Percentiles rank a stretch among this genome's conserved stretches.
These are phyloP conservation scores for Leccinum subgranulosum DNA, from an alignment of 768 basidiomycete genomes.

Conservation along the genomic window DNA sequence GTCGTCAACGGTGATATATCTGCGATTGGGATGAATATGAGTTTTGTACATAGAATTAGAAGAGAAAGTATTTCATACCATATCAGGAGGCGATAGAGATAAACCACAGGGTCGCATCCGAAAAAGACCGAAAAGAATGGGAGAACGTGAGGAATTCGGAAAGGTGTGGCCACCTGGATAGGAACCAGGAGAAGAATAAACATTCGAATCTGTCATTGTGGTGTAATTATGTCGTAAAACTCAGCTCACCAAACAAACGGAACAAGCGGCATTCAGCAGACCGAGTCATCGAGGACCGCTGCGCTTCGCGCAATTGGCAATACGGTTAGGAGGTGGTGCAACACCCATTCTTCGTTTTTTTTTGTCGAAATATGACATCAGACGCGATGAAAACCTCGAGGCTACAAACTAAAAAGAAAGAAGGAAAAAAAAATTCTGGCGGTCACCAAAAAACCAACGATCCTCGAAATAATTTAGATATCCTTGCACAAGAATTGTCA, in stretches of 20 bases:
- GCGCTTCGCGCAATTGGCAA: slow-evolving; percentile 17
- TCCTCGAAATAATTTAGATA: not conserved
- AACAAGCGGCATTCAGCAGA: slow-evolving; percentile 15
- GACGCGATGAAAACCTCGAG: slow-evolving; percentile 4
- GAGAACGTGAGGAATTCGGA: slow-evolving; percentile 1
- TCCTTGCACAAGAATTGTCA: not conserved
- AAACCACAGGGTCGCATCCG: not conserved
- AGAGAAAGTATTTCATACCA: not conserved
- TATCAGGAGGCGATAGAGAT: slow-evolving; percentile 1
- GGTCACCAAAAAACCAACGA: not conserved
- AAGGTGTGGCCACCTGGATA: slow-evolving; percentile 1
- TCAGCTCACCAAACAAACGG: slow-evolving; percentile 20
- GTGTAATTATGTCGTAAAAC: slow-evolving; percentile 34
- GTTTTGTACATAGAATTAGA: slow-evolving; percentile 6
- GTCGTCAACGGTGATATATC: slow-evolving; percentile 20
- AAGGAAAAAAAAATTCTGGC: not conserved
- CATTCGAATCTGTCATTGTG: slow-evolving; percentile 19
- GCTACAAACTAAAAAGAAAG: not conserved
- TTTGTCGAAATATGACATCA: slow-evolving; percentile 5
- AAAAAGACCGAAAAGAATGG: not conserved
- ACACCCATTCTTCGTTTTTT: slow-evolving; percentile 5
- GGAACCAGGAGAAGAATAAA: slow-evolving; percentile 11
- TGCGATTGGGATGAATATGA: slow-evolving; percentile 9
- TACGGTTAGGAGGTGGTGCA: slow-evolving; percentile 6
- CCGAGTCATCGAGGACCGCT: slow-evolving; percentile 9